These are phyloP conservation scores for Candida oleophila DNA, from an alignment of 805 yeast genomes.

Conservation along the genomic window DNA sequence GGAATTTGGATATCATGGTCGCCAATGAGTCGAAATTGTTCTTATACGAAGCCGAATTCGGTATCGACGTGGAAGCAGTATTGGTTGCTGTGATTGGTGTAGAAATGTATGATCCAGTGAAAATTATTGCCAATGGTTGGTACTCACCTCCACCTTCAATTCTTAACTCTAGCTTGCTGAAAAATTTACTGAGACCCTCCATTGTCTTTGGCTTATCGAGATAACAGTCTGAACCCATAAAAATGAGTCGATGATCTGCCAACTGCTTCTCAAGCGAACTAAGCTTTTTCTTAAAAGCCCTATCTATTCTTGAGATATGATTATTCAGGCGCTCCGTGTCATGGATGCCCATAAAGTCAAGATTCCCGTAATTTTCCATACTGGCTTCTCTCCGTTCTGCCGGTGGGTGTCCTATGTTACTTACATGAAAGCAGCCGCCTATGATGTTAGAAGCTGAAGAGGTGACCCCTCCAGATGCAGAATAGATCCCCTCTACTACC, in stretches of 20 bases:
- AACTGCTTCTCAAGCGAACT: slow-evolving; percentile 55
- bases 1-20: slow-evolving; percentile 56
- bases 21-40: slow-evolving; percentile 75
- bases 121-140: slow-evolving; percentile 69
- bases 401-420: slow-evolving; percentile 82
- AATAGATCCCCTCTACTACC: slow-evolving; percentile 82
- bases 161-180: slow-evolving; percentile 46
- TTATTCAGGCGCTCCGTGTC: slow-evolving; percentile 8
- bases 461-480: slow-evolving; percentile 53
- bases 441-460: slow-evolving; percentile 27
- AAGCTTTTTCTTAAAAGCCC: slow-evolving; percentile 53
- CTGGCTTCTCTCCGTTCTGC: slow-evolving; percentile 72
- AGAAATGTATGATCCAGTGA: slow-evolving; percentile 80
- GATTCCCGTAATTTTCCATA: slow-evolving; percentile 69
- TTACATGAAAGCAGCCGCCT: slow-evolving; percentile 62
- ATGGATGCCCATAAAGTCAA: slow-evolving; percentile 62
- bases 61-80: slow-evolving; percentile 46
- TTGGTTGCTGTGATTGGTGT: slow-evolving; percentile 60
- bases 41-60: slow-evolving; percentile 58
- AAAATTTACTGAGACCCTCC: slow-evolving; percentile 65
- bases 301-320: slow-evolving; percentile 56
- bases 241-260: slow-evolving; percentile 55
- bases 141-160: slow-evolving; percentile 27
- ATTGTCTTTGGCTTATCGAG: slow-evolving; percentile 60
- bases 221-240: slow-evolving; percentile 74